Percentiles rank a stretch among this genome's conserved stretches.
These are phyloP conservation scores for Vitis vinifera DNA, from an alignment of 164 flowering plant species.

Conservation along the genomic window DNA sequence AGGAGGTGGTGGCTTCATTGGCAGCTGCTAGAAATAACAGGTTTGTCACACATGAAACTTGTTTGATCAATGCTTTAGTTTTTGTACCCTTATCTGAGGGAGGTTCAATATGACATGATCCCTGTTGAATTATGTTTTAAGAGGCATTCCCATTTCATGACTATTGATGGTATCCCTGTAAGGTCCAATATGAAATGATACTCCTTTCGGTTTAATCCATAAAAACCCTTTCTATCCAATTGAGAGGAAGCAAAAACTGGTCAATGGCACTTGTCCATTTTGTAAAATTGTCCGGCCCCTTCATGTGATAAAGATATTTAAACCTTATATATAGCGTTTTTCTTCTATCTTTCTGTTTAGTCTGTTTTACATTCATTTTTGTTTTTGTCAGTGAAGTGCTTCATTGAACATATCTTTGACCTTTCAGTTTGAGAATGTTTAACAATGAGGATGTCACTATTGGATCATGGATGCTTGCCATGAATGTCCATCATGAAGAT, in stretches of 20 bases:
- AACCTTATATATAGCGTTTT: too few relatives aligned
- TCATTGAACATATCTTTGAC: constrained; percentile 2
- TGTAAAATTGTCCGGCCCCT: too few relatives aligned
- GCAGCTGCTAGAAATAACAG: constrained; percentile 52
- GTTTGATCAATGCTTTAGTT: background rate
- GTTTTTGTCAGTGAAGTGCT: background rate
- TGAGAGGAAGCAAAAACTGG: too few relatives aligned
- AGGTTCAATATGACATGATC: too few relatives aligned
- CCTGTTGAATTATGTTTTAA: too few relatives aligned
- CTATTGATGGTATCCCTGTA: too few relatives aligned
- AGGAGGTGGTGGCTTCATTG: constrained; percentile 56
- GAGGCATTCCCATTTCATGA: too few relatives aligned
- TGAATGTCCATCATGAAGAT: constrained; percentile 71
- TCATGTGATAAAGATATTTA: too few relatives aligned
- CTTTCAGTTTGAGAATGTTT: constrained; percentile 64
- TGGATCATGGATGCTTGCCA: constrained; percentile 79
- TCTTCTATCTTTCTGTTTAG: background rate
- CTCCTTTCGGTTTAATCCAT: too few relatives aligned
- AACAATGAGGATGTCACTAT: constrained; percentile 72
- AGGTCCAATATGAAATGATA: too few relatives aligned
- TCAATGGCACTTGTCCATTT: too few relatives aligned
- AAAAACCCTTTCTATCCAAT: too few relatives aligned
- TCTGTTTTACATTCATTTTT: background rate
- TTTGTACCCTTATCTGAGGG: background rate
- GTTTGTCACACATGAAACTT: constrained; percentile 18